Evolutionary conservation across 2,329 filamentous ascomycete genomes (phyloP), one percentile per base, ranked within the genome.

Genomic region (Phyllosticta capitalensis): DNA sequence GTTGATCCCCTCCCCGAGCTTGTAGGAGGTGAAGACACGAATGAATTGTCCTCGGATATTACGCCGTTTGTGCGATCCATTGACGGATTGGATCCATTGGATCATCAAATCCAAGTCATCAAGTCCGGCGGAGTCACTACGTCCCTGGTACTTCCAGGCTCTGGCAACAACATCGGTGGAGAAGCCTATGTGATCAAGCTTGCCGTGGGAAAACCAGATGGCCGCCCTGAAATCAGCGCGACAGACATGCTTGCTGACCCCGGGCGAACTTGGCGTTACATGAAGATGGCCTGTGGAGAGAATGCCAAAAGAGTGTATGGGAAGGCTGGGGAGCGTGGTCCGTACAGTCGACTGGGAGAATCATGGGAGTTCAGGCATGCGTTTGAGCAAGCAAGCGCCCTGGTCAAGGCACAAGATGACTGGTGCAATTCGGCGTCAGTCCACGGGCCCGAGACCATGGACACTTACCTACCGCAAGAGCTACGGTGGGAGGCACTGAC

Each of bases 261-360:
- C 0, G 84, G 86, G 50, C 76, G 78, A 21, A 81, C 76, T 61
- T 86, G 84, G 81, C 78, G 86, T 20, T 89, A 87, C 69, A 86
- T 89, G 78, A 89, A 89, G 74, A 89, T 89, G 85, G 86, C 86
- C 0, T 89, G 85, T 63, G 86, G 86, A 38, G 86, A 89, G 71
- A 89, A 89, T 65, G 75, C 85, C 1, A 87, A 87, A 73, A 73
- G 78, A 0, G 74, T 83, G 0, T 86, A 87, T 61, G 84, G 84
- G 9, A 76, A 75, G 52, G 66, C 73, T 4, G 83, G 82, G 22
- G 76, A 78, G 56, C 74, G 75, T 52, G 80, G 81, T 0, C 84
- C 83, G 0, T 77, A 77, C 58, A 87, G 82, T 62, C 76, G 86
- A 1, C 74, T 89, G 66, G 86, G 86, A 9, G 85, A 89, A 71